phyloP scores from a whole-genome alignment of 108 stramenopile species.

The Nitzschia putrida region DNA sequence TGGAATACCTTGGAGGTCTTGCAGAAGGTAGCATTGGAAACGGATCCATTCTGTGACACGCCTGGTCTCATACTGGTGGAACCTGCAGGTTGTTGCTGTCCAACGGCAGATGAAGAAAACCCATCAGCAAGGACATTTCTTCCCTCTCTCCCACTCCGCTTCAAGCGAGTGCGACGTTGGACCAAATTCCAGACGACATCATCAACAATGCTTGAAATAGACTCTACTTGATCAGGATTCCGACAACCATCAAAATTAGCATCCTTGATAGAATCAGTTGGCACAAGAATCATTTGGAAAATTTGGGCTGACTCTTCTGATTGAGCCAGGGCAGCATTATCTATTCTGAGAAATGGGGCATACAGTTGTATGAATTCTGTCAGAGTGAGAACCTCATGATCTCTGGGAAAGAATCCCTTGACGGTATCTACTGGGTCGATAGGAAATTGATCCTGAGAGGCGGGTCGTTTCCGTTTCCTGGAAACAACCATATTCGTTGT shows the following conservation, averaged over 20 bases:
- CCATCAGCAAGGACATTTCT: constrained; percentile 23
- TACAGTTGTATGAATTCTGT: constrained; percentile 23
- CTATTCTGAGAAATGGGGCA: constrained; percentile 8
- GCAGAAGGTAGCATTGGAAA: constrained; percentile 46
- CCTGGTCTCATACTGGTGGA: constrained; percentile 20
- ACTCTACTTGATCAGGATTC: constrained; percentile 2
- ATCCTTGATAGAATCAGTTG: constrained; percentile 4
- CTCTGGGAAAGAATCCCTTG: neutral
- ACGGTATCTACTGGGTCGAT: constrained; percentile 6
- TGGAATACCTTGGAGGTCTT: constrained; percentile 34
- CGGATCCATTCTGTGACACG: constrained; percentile 14
- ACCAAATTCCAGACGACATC: constrained; percentile 56
- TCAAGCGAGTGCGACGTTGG: constrained; percentile 24
- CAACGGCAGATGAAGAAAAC: constrained; percentile 3
- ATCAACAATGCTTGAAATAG: constrained; percentile 44
- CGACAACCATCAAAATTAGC: constrained; percentile 11
- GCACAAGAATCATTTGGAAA: constrained; percentile 6
- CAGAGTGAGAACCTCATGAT: constrained; percentile 7
- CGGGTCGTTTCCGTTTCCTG: neutral
- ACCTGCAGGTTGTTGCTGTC: neutral
- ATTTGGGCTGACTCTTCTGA: neutral
- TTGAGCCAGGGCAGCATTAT: neutral
- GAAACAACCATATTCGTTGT: too few species aligned
- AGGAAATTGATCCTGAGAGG: neutral
- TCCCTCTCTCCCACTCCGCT: constrained; percentile 14